Evolutionary conservation across 1,284 basidiomycete species (phyloP).

Genomic region (Ustilago shanxiensis): DNA sequence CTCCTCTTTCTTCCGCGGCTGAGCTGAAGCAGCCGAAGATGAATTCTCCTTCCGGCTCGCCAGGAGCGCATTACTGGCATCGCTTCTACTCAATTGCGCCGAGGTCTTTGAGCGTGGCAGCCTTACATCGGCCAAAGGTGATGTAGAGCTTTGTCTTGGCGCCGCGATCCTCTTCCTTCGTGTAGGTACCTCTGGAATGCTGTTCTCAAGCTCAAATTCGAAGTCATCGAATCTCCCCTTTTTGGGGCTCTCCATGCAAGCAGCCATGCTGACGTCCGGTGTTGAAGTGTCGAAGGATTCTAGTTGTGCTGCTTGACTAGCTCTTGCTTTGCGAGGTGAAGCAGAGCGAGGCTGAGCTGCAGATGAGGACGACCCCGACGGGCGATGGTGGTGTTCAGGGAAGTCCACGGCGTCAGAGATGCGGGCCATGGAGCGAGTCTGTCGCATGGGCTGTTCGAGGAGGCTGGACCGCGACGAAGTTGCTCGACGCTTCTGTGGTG

Average conservation of each 20-base stretch:
- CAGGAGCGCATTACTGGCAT: constrained; percentile 10
- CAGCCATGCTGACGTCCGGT: constrained; percentile 29
- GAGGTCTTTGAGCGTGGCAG: constrained; percentile 38
- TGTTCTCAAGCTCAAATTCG: constrained; percentile 50
- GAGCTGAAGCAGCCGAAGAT: background rate
- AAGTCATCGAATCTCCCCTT: constrained; percentile 52
- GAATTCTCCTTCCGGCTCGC: constrained; percentile 41
- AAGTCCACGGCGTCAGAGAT: constrained; percentile 31
- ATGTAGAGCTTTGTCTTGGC: constrained; percentile 15
- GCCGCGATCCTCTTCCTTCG: constrained; percentile 26
- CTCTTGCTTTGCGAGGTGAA: constrained; percentile 30
- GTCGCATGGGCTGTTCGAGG: constrained; percentile 45
- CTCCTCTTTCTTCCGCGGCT: background rate
- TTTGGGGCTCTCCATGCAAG: constrained; percentile 49
- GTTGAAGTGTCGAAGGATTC: constrained; percentile 39
- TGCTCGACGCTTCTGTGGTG: constrained; percentile 45
- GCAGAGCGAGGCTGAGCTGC: background rate
- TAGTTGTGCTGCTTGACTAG: constrained; percentile 24
- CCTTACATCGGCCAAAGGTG: constrained; percentile 23
- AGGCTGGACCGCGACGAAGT: constrained; percentile 16
- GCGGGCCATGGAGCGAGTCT: constrained; percentile 50
- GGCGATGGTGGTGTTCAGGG: constrained; percentile 13
- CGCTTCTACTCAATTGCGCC: background rate
- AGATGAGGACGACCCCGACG: constrained; percentile 11
- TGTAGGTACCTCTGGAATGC: constrained; percentile 25